Evolutionary conservation across 2,329 filamentous ascomycete species (phyloP).

Genomic region (Diaporthe ampelina): DNA sequence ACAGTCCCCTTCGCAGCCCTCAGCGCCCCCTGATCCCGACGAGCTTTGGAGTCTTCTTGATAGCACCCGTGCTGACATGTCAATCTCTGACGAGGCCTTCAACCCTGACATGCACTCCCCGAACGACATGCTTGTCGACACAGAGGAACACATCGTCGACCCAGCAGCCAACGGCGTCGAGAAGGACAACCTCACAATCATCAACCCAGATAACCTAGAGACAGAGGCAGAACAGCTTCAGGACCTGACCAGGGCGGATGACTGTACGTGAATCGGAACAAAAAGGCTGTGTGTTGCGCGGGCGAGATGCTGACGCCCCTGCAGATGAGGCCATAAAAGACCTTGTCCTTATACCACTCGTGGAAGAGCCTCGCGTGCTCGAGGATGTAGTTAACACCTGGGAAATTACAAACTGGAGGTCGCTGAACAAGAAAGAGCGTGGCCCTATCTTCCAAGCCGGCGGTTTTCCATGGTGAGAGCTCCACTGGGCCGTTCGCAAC

Average conservation of each 20-base stretch:
- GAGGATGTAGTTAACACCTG: slow-evolving; percentile 85
- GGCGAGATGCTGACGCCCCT: slow-evolving; percentile 46
- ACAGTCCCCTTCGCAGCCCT: slow-evolving; percentile 25
- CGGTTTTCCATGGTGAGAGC: slow-evolving; percentile 84
- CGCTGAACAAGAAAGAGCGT: slow-evolving; percentile 83
- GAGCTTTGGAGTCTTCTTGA: slow-evolving; percentile 34
- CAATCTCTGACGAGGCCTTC: slow-evolving; percentile 59
- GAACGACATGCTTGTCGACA: slow-evolving; percentile 70
- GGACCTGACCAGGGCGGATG: slow-evolving; percentile 64
- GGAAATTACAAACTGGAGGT: slow-evolving; percentile 88
- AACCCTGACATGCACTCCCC: slow-evolving; percentile 66
- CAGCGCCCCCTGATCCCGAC: slow-evolving; percentile 22
- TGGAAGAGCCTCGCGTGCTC: slow-evolving; percentile 83
- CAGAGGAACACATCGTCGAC: slow-evolving; percentile 67
- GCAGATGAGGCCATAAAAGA: slow-evolving; percentile 89
- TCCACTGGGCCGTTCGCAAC: background rate
- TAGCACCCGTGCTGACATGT: slow-evolving; percentile 45
- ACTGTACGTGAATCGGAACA: slow-evolving; percentile 59
- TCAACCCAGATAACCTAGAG: slow-evolving; percentile 66
- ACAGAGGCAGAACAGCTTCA: slow-evolving; percentile 63
- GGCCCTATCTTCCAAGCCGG: slow-evolving; percentile 90
- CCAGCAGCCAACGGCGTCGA: slow-evolving; percentile 60
- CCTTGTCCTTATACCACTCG: slow-evolving; percentile 78
- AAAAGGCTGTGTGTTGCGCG: background rate
- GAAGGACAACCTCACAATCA: slow-evolving; percentile 67